These are phyloP conservation scores for Chrysosporium keratinophilum DNA, from an alignment of 2,329 filamentous ascomycete genomes.

Conservation along the genomic window DNA sequence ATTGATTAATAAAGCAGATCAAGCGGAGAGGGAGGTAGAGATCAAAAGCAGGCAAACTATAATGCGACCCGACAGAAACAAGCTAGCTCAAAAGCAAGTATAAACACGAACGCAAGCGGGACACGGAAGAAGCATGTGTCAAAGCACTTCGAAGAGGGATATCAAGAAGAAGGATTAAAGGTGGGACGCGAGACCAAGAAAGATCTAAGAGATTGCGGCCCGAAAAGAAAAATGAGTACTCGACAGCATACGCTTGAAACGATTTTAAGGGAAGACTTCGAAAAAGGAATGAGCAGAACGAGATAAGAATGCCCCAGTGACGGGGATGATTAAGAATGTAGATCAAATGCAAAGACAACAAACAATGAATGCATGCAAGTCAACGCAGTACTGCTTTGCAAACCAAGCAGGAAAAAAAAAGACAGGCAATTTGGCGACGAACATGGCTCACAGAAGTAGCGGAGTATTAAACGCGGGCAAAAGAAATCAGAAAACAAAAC, in stretches of 20 bases:
- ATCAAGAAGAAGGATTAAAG: neutral
- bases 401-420: constrained; percentile 23
- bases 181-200: constrained; percentile 1
- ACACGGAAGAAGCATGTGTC: neutral
- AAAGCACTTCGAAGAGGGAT: neutral
- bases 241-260: neutral
- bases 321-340: constrained; percentile 6
- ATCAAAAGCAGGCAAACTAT: neutral
- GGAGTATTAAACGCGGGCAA: constrained; percentile 11
- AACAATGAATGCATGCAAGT: constrained; percentile 14
- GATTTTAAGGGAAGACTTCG: neutral
- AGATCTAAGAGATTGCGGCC: neutral
- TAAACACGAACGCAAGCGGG: neutral
- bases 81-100: neutral
- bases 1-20: neutral
- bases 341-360: neutral
- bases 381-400: constrained; percentile 27
- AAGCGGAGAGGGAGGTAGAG: constrained; percentile 1
- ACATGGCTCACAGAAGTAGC: constrained; percentile 14
- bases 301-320: neutral
- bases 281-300: neutral
- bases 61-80: neutral
- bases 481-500: neutral
- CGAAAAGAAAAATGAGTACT: neutral
- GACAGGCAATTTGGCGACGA: neutral